Percentiles rank a stretch among this genome's conserved stretches.
Conservation (phyloP, 306 rosid species). For the Luffa aegyptiaca region DNA sequence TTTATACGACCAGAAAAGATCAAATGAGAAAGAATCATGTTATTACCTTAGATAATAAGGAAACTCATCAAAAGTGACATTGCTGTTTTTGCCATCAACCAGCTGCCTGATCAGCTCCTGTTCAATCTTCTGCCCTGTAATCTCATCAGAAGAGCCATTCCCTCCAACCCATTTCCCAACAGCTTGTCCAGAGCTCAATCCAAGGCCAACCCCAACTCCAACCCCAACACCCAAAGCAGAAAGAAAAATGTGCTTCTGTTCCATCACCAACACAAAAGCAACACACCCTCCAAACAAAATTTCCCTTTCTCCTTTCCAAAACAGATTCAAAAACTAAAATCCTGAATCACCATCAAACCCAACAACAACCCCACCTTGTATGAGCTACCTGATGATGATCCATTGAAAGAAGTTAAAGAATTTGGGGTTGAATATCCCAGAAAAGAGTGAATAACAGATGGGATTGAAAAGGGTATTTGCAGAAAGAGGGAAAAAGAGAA, state of each 20-base stretch:
- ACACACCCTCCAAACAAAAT: background rate
- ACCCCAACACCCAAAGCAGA: constrained; percentile 97
- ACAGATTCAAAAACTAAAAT: background rate
- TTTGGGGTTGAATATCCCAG: background rate
- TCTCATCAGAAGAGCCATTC: constrained; percentile 35
- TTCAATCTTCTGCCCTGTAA: constrained; percentile 60
- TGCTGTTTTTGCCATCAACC: constrained; percentile 46
- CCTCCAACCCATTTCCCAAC: constrained; percentile 83
- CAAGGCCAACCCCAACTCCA: constrained; percentile 89
- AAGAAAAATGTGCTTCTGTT: constrained; percentile 81
- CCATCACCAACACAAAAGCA: constrained; percentile 32
- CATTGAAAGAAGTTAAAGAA: background rate
- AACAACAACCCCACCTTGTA: background rate
- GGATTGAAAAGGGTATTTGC: background rate
- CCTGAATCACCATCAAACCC: background rate
- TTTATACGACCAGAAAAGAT: background rate
- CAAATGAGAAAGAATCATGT: background rate
- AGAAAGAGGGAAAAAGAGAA: background rate
- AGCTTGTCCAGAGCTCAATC: constrained; percentile 65
- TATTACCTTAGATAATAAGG: constrained; percentile 81
- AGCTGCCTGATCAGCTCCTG: constrained; percentile 53
- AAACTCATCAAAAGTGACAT: constrained; percentile 57
- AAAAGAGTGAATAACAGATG: background rate
- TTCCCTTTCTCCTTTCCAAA: background rate
- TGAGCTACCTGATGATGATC: background rate